Conservation (phyloP, 1,284 basidiomycete genomes). For the Hemileia vastatrix region DNA sequence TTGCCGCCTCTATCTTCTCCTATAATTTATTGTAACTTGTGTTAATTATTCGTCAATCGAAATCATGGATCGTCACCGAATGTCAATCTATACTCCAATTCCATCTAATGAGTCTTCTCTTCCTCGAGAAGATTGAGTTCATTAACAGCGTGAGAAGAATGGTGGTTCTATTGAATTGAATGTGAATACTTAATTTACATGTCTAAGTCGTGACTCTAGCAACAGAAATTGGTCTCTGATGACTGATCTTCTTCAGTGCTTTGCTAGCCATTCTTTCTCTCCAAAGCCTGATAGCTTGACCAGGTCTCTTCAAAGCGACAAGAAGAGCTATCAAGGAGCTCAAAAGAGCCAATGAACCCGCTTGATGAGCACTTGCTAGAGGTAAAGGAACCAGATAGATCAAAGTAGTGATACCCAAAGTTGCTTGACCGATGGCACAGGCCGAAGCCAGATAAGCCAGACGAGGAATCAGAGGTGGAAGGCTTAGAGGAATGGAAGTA, state of each 20-base stretch:
- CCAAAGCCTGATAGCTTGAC: constrained; percentile 7
- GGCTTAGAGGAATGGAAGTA: constrained; percentile 1
- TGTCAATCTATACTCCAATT: too few relatives aligned
- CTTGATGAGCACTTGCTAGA: constrained; percentile 39
- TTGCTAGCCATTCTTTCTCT: neutral
- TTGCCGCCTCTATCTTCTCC: too few relatives aligned
- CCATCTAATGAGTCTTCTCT: too few relatives aligned
- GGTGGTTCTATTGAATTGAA: too few relatives aligned
- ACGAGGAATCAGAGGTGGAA: constrained; percentile 30
- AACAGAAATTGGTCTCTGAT: neutral
- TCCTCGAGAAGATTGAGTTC: too few relatives aligned
- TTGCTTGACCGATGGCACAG: constrained; percentile 31
- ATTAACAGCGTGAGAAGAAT: too few relatives aligned
- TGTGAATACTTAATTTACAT: too few relatives aligned
- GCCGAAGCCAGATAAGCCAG: constrained; percentile 27
- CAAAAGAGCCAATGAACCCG: constrained; percentile 34
- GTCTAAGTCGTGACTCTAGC: too few relatives aligned
- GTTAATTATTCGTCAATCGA: too few relatives aligned
- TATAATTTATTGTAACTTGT: too few relatives aligned
- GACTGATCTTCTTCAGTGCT: neutral
- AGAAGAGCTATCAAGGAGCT: constrained; percentile 27
- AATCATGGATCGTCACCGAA: too few relatives aligned
- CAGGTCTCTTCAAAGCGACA: constrained; percentile 22
- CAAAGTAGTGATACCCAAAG: constrained; percentile 39
- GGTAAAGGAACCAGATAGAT: constrained; percentile 43